phyloP scores from a whole-genome alignment of 257 asterid species.

The Salvia hispanica region DNA sequence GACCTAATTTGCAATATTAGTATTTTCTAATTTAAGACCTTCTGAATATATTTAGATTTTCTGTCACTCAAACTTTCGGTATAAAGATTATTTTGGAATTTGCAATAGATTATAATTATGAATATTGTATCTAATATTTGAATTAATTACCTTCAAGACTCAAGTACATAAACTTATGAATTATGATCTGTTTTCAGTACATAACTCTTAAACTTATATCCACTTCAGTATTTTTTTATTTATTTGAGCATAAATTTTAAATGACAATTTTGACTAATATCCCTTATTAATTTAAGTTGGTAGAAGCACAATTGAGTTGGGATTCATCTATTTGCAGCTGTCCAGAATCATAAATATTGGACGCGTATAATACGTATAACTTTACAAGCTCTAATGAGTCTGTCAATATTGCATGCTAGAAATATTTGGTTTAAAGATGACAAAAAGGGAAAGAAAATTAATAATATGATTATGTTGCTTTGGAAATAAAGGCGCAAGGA shows the following conservation, averaged over 20 bases:
- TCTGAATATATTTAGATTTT: too few species aligned
- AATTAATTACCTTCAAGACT: too few species aligned
- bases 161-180: too few species aligned
- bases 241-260: too few species aligned
- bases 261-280: too few species aligned
- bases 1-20: background rate
- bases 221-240: too few species aligned
- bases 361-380: background rate
- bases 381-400: conserved; percentile 16
- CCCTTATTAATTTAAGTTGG: background rate
- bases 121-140: background rate
- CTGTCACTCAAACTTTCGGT: too few species aligned
- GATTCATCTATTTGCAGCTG: background rate
- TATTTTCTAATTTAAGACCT: background rate
- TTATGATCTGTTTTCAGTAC: too few species aligned
- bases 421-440: background rate
- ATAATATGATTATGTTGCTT: conserved; percentile 19
- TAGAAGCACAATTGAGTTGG: background rate
- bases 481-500: conserved; percentile 8
- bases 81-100: too few species aligned
- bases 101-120: too few species aligned
- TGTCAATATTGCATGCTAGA: conserved; percentile 9
- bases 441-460: background rate
- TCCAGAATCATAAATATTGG: background rate
- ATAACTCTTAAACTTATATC: too few species aligned